Base-by-base conservation (phyloP, 495 filamentous ascomycete species). In the Cetradonia linearis region DNA sequence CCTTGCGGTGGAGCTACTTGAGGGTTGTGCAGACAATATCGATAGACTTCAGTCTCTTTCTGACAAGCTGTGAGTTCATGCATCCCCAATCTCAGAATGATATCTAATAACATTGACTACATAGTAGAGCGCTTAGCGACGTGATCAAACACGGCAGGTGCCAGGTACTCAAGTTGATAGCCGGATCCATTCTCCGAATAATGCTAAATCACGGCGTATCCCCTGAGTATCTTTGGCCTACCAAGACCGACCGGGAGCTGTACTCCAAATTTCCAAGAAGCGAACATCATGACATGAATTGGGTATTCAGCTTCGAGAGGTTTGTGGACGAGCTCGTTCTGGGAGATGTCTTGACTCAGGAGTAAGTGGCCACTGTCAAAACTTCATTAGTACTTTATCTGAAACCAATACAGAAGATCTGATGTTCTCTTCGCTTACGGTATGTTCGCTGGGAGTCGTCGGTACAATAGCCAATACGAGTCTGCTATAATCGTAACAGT, bases 401-500 rank as follows among this genome's bases (percentile, higher is more conserved):
- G 8, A 62, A 18, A 20, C 3, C 31, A 3, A 8, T 30, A 30
- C 25, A 66, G 62, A n/a, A 28, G 38, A 23, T 53, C 54, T 7
- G 33, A 28, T n/a, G 38, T 57, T 8, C 23, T 61, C 9, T 68
- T 66, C 47, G 65, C 66, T 10, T 56, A 59, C 6, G 57, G 27
- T 30, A 40, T 68, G 3, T 10, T 23, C 5, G 16, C 60, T 7
- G 62, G 58, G 18, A 33, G 53, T 9, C 46, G 3, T 7, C 48
- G 5, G 18, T 66, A 52, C 49, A 55, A 54, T 23, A 25, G 50
- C 3, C 33, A 42, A 18, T 46, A 50, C n/a, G 48, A 64, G 20
- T 38, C 53, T 25, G 62, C 59, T 1, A 66, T 68, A 36, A 31
- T 65, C 0, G 62, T 68, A 11, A 65, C 60, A 25, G 38, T 64